phyloP scores from a whole-genome alignment of 139 green algal genomes.

The Chlamydomonas sphaeroides region DNA sequence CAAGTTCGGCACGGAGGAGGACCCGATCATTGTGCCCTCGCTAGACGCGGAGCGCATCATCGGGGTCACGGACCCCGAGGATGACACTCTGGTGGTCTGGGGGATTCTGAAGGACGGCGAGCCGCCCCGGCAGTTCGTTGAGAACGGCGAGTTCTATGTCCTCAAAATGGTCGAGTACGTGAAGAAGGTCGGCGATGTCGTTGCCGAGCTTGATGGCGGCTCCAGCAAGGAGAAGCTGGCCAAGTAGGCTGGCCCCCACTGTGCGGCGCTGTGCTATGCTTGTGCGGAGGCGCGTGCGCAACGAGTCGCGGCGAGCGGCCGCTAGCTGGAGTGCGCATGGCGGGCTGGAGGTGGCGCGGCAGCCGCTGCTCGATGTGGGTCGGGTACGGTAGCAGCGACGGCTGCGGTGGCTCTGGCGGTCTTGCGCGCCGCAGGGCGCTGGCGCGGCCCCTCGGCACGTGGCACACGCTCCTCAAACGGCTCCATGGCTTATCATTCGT shows the following conservation, averaged over 20 bases:
- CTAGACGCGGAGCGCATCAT: slow-evolving; percentile 75
- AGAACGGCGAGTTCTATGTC: slow-evolving; percentile 75
- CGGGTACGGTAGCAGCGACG: too few species aligned
- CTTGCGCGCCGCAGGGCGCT: too few species aligned
- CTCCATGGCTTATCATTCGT: too few species aligned
- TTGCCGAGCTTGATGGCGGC: slow-evolving; percentile 47
- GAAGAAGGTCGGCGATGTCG: slow-evolving; percentile 51
- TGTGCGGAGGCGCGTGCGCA: too few species aligned
- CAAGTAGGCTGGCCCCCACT: slow-evolving; percentile 1
- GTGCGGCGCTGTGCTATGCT: too few species aligned
- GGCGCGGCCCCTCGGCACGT: too few species aligned
- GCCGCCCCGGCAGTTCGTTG: slow-evolving; percentile 72
- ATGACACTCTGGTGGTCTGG: slow-evolving; percentile 77
- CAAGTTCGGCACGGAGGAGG: slow-evolving; percentile 68
- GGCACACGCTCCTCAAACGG: too few species aligned
- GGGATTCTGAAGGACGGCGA: slow-evolving; percentile 68
- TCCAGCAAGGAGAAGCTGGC: slow-evolving; percentile 22
- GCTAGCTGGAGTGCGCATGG: too few species aligned
- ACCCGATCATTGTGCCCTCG: slow-evolving; percentile 71
- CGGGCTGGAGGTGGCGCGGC: too few species aligned
- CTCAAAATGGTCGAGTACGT: slow-evolving; percentile 55
- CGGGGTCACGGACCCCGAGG: slow-evolving; percentile 76
- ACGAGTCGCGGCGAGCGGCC: too few species aligned
- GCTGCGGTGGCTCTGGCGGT: too few species aligned
- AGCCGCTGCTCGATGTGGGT: too few species aligned